Evolutionary conservation across 2,329 filamentous ascomycete species (phyloP), one percentile per base, ranked within the genome.

Genomic region (Coleophoma crateriformis): DNA sequence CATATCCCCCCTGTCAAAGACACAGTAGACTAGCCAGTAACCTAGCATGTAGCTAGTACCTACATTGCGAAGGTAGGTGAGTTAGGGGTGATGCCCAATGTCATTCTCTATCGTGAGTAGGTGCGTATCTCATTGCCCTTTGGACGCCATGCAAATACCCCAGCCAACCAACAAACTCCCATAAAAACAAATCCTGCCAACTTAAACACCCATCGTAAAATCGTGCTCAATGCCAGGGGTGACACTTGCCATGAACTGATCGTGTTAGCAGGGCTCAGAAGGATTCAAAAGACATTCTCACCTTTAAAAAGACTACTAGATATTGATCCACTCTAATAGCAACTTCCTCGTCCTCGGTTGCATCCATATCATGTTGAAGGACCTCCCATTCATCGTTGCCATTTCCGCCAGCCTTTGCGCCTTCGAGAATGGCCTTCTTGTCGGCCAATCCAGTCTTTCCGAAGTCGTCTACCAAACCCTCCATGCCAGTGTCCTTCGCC

Each of bases 151-250:
- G 27, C 27, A 27, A 27, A 27, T 27, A 27, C 27, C 27, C 27
- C 27, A 27, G 3, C 27, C 27, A 27, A 27, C 27, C 27, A 27
- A 27, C 27, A 27, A 27, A 27, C 27, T 27, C 27, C 27, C 27
- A 27, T 7, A 27, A 27, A 27, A 27, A 27, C 27, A 27, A 27
- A 27, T 27, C 27, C 27, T 27, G 27, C 27, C 27, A 27, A 44
- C 11, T 76, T 75, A 96, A 37, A 96, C 85, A 6, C 90, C 88
- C 90, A 96, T 96, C 1, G 92, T 97, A 68, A 95, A 96, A 67
- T 97, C 92, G 68, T 96, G 90, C 71, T 97, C 92, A 68, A 99
- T 97, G 44, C 91, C 91, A 6, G 94, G 94, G 14, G 92, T 97
- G 41, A 99, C 94, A 61, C 86, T 94, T 33, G 86, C 84, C 74